Evolutionary conservation across 176 grass and related monocot genomes (phyloP), one percentile per base, ranked within the genome.

Genomic region (Musa itinerans): DNA sequence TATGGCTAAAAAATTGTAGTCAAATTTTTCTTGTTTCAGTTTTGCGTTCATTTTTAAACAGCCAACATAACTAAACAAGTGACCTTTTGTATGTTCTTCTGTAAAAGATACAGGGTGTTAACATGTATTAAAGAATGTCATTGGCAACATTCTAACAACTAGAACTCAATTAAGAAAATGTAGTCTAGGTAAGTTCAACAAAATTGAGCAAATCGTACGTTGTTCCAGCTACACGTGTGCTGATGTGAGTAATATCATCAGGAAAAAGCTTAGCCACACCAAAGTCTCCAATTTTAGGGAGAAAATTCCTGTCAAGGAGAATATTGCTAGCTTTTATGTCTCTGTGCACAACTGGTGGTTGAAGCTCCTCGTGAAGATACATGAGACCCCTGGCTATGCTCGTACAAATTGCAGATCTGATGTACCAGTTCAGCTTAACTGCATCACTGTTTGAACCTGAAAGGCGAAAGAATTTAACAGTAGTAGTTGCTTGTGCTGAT

Each of bases 241-340:
- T 99, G 58, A 99, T 95, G 53, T 99, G 96, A 54, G 96, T 95
- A 62, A 99, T 83, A 85, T 95, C 92, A 69, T 94, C 96, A 48
- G 96, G 89, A 84, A 99, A 99, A 76, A 99, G 69, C 84, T 95
- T 99, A 24, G 96, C 91, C 62, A 99, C 71, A 67, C 96, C 96
- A 13, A 99, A 99, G 63, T 99, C 96, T 57, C 96, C 96, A 8
- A 99, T 99, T 85, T 99, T 99, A 19, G 96, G 81, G 11, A 10
- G 22, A 78, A 85, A 99, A 66, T 84, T 74, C 27, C 2, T 74
- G 84, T 88, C 91, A 25, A 99, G 79, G 48, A 99, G 90, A 80
- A 99, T 79, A 63, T 99, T 99, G 75, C 96, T 99, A 74, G 96
- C 90, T 78, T 99, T 99, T 74, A 99, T 99, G 56, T 99, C 96